Percentiles rank a stretch among this genome's conserved stretches.
Conservation (phyloP, 371 early-diverging fungal species). For the Parasitella parasitica region DNA sequence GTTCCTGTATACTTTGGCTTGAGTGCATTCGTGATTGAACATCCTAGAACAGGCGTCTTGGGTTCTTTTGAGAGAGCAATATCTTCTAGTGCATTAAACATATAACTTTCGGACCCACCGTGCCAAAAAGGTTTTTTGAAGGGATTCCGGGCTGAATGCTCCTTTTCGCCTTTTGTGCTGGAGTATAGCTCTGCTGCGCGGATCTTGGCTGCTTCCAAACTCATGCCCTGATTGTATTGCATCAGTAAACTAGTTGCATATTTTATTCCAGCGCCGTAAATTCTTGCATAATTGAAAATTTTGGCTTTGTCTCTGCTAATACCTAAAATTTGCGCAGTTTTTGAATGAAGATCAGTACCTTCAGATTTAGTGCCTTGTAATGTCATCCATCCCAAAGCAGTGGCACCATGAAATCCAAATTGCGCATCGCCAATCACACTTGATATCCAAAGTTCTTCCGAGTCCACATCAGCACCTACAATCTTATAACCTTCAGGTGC, state of each 20-base stretch:
- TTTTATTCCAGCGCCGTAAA: slow-evolving; percentile 93
- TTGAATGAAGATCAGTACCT: slow-evolving; percentile 93
- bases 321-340: slow-evolving; percentile 86
- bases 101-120: slow-evolving; percentile 93
- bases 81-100: slow-evolving; percentile 92
- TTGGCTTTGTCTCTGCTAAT: slow-evolving; percentile 92
- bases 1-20: slow-evolving; percentile 64
- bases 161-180: slow-evolving; percentile 83
- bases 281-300: slow-evolving; percentile 94
- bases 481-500: slow-evolving; percentile 84
- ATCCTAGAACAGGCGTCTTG: slow-evolving; percentile 86
- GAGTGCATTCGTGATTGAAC: slow-evolving; percentile 86
- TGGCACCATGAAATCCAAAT: slow-evolving; percentile 91
- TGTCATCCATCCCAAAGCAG: slow-evolving; percentile 97
- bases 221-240: slow-evolving; percentile 79
- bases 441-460: slow-evolving; percentile 97
- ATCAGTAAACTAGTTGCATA: slow-evolving; percentile 81
- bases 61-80: slow-evolving; percentile 79
- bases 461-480: slow-evolving; percentile 97
- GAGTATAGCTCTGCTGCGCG: slow-evolving; percentile 74
- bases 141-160: slow-evolving; percentile 31
- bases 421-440: slow-evolving; percentile 94
- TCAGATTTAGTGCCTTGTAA: slow-evolving; percentile 90
- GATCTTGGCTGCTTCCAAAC: slow-evolving; percentile 59
- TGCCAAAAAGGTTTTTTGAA: slow-evolving; percentile 69